phyloP scores from a whole-genome alignment of 352 stramenopile genomes.

The Globisporangium polare region DNA sequence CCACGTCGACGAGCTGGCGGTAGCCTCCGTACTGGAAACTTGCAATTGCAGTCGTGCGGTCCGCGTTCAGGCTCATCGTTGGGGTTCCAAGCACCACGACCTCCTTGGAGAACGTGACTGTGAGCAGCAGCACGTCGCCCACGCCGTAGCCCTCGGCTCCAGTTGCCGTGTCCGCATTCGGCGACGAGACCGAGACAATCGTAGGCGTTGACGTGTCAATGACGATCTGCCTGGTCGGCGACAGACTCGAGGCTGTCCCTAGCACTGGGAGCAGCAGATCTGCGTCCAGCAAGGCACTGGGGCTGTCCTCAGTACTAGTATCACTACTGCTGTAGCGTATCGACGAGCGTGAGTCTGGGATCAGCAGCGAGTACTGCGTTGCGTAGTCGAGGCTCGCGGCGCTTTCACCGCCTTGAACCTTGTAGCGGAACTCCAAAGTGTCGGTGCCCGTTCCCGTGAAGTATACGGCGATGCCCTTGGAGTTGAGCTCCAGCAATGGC shows the following conservation, averaged over 20 bases:
- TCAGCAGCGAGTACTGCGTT: conserved; percentile 34
- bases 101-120: conserved; percentile 57
- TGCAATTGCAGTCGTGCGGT: conserved; percentile 23
- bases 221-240: conserved; percentile 22
- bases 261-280: conserved; percentile 36
- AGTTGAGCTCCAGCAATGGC: conserved; percentile 67
- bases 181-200: conserved; percentile 45
- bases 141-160: conserved; percentile 45
- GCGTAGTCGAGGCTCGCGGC: conserved; percentile 49
- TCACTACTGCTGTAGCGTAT: conserved; percentile 7
- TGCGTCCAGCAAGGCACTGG: conserved; percentile 19
- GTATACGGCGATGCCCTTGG: conserved; percentile 48
- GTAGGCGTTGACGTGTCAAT: conserved; percentile 37
- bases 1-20: conserved; percentile 66
- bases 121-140: conserved; percentile 66
- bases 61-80: conserved; percentile 44
- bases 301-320: background rate
- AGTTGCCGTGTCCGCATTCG: conserved; percentile 24
- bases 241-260: conserved; percentile 26
- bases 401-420: conserved; percentile 39
- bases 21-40: conserved; percentile 47
- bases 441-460: conserved; percentile 40
- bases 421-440: conserved; percentile 63
- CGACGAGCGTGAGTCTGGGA: conserved; percentile 16
- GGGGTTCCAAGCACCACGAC: conserved; percentile 42